Evolutionary conservation across 768 basidiomycete genomes (phyloP).

Genomic region (Lentinus tigrinus): DNA sequence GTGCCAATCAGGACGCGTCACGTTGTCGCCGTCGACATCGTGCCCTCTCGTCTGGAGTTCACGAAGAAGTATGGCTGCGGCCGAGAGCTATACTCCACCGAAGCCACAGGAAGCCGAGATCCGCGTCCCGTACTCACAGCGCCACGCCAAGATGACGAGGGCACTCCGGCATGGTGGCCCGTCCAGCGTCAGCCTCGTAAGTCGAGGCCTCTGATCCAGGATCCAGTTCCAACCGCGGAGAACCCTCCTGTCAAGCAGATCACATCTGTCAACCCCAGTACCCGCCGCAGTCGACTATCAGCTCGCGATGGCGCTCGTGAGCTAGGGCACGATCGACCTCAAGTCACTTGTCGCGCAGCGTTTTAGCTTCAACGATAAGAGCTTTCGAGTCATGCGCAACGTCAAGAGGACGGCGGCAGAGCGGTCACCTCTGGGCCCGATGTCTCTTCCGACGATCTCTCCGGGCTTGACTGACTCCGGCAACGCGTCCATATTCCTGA

Average conservation of each 20-base stretch:
- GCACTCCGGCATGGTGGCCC: slow-evolving; percentile 68
- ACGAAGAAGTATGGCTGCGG: slow-evolving; percentile 83
- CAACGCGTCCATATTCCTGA: too few species aligned
- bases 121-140: slow-evolving; percentile 66
- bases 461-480: too few species aligned
- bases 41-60: slow-evolving; percentile 75
- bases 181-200: slow-evolving; percentile 76
- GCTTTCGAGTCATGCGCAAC: slow-evolving; percentile 78
- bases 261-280: too few species aligned
- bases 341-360: slow-evolving; percentile 88
- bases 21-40: slow-evolving; percentile 83
- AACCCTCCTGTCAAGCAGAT: too few species aligned
- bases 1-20: slow-evolving; percentile 84
- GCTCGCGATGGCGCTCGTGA: slow-evolving; percentile 79
- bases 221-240: slow-evolving; percentile 72
- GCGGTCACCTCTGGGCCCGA: slow-evolving; percentile 82
- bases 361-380: slow-evolving; percentile 71
- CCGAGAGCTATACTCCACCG: slow-evolving; percentile 69
- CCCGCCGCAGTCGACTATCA: slow-evolving; percentile 82
- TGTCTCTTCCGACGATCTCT: slow-evolving; percentile 41
- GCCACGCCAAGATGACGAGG: slow-evolving; percentile 69
- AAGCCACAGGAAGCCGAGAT: slow-evolving; percentile 61
- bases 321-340: slow-evolving; percentile 80
- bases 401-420: slow-evolving; percentile 88
- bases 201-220: slow-evolving; percentile 93